Conservation (phyloP, 345 rosid species). For the Gossypioides kirkii region DNA sequence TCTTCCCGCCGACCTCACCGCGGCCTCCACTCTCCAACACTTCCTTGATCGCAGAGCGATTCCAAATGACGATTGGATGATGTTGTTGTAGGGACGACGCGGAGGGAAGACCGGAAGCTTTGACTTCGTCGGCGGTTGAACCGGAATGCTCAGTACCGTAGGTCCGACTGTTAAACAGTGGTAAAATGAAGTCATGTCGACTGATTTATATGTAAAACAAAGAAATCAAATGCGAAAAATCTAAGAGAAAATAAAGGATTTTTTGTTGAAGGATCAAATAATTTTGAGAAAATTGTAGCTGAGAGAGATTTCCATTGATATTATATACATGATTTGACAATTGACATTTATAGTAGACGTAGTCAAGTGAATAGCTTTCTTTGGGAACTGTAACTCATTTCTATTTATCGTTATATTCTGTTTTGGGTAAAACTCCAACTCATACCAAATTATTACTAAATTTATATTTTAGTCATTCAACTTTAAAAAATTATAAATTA, state of each 20-base stretch:
- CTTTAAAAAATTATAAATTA: too few relatives aligned
- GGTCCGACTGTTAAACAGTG: constrained; percentile 38
- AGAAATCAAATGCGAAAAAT: not conserved
- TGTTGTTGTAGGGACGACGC: constrained; percentile 14
- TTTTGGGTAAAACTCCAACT: too few relatives aligned
- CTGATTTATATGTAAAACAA: not conserved
- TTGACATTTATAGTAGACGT: not conserved
- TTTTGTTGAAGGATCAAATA: not conserved
- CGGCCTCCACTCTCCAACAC: constrained; percentile 19
- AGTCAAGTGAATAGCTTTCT: not conserved
- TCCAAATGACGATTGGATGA: constrained; percentile 18
- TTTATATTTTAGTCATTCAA: too few relatives aligned
- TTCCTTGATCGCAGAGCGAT: constrained; percentile 31
- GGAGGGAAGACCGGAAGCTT: constrained; percentile 24
- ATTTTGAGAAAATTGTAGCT: not conserved
- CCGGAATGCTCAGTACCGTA: constrained; percentile 16
- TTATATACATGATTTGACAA: not conserved
- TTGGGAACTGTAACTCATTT: not conserved
- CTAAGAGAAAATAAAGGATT: not conserved
- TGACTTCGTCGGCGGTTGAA: constrained; percentile 19
- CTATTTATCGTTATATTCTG: not conserved
- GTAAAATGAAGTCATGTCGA: constrained; percentile 50
- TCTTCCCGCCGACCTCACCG: constrained; percentile 28
- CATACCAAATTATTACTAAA: too few relatives aligned
- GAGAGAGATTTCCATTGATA: not conserved